Percentiles rank a stretch among this genome's conserved stretches.
Evolutionary conservation across 1,139 yeast genomes (phyloP).

Genomic region (Chernovozyma sophiae-reginae): DNA sequence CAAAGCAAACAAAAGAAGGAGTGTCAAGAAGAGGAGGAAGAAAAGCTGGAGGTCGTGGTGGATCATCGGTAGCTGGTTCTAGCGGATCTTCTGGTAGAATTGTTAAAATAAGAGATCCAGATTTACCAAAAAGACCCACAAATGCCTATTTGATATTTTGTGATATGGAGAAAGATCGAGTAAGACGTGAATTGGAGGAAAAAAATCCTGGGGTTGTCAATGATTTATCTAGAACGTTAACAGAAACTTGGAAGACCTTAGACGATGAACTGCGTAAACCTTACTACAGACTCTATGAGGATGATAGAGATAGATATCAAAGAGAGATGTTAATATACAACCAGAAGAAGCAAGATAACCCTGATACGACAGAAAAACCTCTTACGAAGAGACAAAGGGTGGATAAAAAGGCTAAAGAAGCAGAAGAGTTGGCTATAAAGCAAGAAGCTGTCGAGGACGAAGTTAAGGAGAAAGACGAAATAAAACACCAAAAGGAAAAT

Average conservation of each 20-base stretch:
- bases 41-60: conserved; percentile 13
- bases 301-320: conserved; percentile 72
- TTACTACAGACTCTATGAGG: conserved; percentile 72
- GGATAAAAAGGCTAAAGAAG: conserved; percentile 7
- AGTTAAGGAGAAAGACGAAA: conserved; percentile 15
- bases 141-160: conserved; percentile 87
- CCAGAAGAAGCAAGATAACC: conserved; percentile 29
- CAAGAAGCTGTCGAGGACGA: conserved; percentile 10
- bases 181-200: conserved; percentile 48
- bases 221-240: conserved; percentile 72
- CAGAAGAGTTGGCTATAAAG: background rate
- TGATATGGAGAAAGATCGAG: conserved; percentile 76
- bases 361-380: conserved; percentile 9
- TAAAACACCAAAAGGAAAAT: conserved; percentile 13
- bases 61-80: conserved; percentile 7
- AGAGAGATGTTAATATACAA: conserved; percentile 66
- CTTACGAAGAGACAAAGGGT: conserved; percentile 14
- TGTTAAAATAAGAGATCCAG: conserved; percentile 60
- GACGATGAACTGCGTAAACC: conserved; percentile 70
- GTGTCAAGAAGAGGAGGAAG: conserved; percentile 19
- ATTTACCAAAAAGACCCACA: conserved; percentile 82
- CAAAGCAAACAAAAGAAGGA: conserved; percentile 20
- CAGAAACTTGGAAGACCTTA: conserved; percentile 83
- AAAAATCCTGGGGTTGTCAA: conserved; percentile 40
- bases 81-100: conserved; percentile 11